Evolutionary conservation across 2,329 filamentous ascomycete genomes (phyloP).

Genomic region (Fusarium redolens): DNA sequence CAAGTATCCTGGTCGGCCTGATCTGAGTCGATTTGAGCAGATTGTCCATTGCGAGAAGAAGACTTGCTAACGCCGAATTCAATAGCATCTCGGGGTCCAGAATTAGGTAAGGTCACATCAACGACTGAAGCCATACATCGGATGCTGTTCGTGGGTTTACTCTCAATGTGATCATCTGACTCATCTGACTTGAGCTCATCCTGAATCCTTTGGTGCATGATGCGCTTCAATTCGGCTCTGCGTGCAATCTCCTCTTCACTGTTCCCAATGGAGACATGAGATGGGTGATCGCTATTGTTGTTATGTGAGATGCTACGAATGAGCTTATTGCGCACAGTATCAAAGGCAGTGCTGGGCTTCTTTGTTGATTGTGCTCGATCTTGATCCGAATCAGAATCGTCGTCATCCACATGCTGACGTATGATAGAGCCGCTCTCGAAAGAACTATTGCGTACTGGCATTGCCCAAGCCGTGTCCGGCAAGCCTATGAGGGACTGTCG

Average conservation of each 20-base stretch:
- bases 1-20: background rate
- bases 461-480: conserved; percentile 22
- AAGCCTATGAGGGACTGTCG: conserved; percentile 25
- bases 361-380: conserved; percentile 39
- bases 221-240: conserved; percentile 65
- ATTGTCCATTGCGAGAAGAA: background rate
- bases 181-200: conserved; percentile 65
- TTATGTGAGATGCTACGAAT: conserved; percentile 60
- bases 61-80: conserved; percentile 53
- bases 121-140: conserved; percentile 42
- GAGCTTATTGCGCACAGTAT: conserved; percentile 58
- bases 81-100: conserved; percentile 61
- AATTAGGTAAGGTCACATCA: conserved; percentile 47
- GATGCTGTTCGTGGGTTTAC: conserved; percentile 43
- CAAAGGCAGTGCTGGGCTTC: conserved; percentile 55
- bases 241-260: conserved; percentile 65
- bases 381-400: conserved; percentile 57
- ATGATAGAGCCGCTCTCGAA: conserved; percentile 3
- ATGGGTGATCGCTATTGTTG: conserved; percentile 53
- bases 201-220: conserved; percentile 68
- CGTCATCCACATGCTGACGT: conserved; percentile 47
- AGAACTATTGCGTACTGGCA: conserved; percentile 3
- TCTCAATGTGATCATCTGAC: conserved; percentile 49
- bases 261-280: conserved; percentile 56
- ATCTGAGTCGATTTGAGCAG: background rate